Conservation (phyloP, 257 asterid species). For the Scutellaria barbata region DNA sequence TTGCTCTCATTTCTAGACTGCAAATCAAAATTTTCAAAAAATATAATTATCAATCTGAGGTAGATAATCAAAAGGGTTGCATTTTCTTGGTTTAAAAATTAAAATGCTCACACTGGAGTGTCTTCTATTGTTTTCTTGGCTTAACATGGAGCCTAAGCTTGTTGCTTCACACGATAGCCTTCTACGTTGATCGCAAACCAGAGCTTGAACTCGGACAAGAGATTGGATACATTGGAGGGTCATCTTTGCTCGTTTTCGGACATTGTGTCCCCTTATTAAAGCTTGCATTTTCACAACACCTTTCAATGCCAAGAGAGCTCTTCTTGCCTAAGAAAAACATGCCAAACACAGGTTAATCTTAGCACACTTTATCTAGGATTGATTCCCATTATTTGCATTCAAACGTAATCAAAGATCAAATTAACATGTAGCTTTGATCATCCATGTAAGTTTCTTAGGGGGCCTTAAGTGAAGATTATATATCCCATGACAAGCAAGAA, state of each 20-base stretch:
- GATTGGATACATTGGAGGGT: slow-evolving; percentile 83
- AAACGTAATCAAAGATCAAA: neutral
- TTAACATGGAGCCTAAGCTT: slow-evolving; percentile 31
- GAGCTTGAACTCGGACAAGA: slow-evolving; percentile 74
- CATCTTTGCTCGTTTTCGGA: slow-evolving; percentile 75
- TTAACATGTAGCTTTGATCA: neutral
- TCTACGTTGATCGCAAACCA: slow-evolving; percentile 77
- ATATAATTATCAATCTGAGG: slow-evolving; percentile 7
- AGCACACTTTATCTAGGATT: neutral
- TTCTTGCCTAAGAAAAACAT: slow-evolving; percentile 66
- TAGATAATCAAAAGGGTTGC: neutral
- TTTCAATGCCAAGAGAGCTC: slow-evolving; percentile 72
- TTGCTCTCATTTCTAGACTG: slow-evolving; percentile 47
- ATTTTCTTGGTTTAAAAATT: too few species aligned
- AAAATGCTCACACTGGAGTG: slow-evolving; percentile 43
- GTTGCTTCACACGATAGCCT: slow-evolving; percentile 62
- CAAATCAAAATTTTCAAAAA: slow-evolving; percentile 10
- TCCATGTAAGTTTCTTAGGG: too few species aligned
- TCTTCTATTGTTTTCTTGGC: slow-evolving; percentile 26
- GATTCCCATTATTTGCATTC: neutral
- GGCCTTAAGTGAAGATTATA: neutral
- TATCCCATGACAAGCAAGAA: slow-evolving; percentile 12
- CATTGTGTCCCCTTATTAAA: slow-evolving; percentile 73
- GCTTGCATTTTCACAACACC: slow-evolving; percentile 92
- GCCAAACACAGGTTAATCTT: neutral